Evolutionary conservation across 2,329 filamentous ascomycete species (phyloP), one percentile per base, ranked within the genome.

Genomic region (Xylaria polymorpha): DNA sequence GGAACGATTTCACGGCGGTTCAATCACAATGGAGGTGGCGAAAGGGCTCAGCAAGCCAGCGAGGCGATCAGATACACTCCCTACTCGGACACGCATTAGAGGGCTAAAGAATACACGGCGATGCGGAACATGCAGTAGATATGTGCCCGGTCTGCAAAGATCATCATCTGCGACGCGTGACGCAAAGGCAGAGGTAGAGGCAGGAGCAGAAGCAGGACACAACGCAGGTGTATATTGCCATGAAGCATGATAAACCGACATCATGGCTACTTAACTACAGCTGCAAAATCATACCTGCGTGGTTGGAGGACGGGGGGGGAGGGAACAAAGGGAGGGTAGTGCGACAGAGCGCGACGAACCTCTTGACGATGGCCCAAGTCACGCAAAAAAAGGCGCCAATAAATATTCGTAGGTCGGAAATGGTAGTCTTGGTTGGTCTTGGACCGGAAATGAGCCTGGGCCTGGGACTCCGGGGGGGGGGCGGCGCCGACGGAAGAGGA

Each of bases 401-500:
- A 44, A 44, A 43, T 46, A 41, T 44, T 25, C 53, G 15, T 14
- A n/a, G 29, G 41, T 7, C 32, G 29, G 39, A 22, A 56, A 58
- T 41, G 53, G 61, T 20, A 20, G n/a, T n/a, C n/a, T n/a, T 9
- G 3, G 1, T 25, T 43, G 37, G 55, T 55, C 35, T 35, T 32
- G 51, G 69, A 60, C 63, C 68, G 43, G 41, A 22, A 18, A 53
- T 37, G 10, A 12, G 10, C 56, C 35, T 43, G 51, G 57, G 29
- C 22, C 39, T 20, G 41, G 59, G 60, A n/a, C 20, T 59, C 41
- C 58, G 25, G 67, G 66, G 25, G 67, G 66, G 55, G 67, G 68
- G 63, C 68, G 70, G 63, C 69, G 65, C 63, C 60, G 57, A 46
- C 68, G 68, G 65, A 72, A 61, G 70, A 74, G 71, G 73, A 73